Evolutionary conservation across 129 eudicot genomes (phyloP), one percentile per base, ranked within the genome.

Genomic region (carrot (Daucus carota)): DNA sequence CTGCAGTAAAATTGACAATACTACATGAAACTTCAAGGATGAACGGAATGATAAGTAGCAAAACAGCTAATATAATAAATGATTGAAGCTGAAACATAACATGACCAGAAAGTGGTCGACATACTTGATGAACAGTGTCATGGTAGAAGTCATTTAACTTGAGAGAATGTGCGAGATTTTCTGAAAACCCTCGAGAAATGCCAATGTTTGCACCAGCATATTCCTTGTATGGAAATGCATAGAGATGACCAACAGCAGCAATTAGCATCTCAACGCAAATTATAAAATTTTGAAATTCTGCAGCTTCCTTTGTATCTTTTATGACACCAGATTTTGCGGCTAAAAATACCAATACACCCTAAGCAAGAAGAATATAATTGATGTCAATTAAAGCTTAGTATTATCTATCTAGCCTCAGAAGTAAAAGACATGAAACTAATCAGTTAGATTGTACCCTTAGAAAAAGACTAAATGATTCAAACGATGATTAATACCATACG

Each of bases 171-270:
- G 90, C 93, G 34, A 94, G 96, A 82, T 93, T 91, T 46, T 88
- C 90, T 12, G 90, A 84, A 67, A 94, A 83, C 45, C 96, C 96
- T n/a, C 81, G 89, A 68, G 88, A 86, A 73, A 77, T 81, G 33
- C 88, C 99, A 36, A 94, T 88, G 78, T 91, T 94, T 46, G 99
- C 99, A 82, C 99, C 99, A 24, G 99, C 97, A 71, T 94, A 94
- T 67, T 94, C 99, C 81, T 89, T 94, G 72, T 91, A 94, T 15
- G 99, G 99, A 75, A 94, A 94, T 28, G 99, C 99, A 82, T 86
- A 94, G 65, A 94, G 91, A 83, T 94, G 99, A 36, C 97, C 99
- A 29, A 88, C 72, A 14, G 99, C 99, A 47, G 99, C 99, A 81
- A 94, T 88, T 48, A 94, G 97, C 99, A 94, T 94, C 85, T 94